These are phyloP conservation scores for Scedosporium apiospermum DNA, from an alignment of 2,329 filamentous ascomycete genomes.

Conservation along the genomic window DNA sequence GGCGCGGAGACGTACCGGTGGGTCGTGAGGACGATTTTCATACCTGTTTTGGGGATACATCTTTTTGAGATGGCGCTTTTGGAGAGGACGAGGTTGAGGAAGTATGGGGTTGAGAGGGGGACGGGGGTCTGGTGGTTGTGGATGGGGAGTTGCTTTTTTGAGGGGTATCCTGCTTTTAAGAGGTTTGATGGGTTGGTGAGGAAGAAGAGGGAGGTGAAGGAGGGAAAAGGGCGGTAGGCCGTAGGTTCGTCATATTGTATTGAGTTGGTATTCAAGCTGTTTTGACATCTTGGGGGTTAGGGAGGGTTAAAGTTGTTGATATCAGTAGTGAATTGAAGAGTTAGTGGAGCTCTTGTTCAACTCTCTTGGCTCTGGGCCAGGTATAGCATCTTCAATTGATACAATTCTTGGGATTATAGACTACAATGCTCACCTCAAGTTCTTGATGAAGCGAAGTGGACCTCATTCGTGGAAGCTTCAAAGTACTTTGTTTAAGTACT, in stretches of 20 bases:
- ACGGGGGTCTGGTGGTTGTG: conserved; percentile 45
- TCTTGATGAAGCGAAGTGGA: too few relatives aligned
- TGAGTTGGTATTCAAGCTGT: not conserved
- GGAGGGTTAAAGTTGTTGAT: too few relatives aligned
- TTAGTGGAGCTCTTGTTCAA: too few relatives aligned
- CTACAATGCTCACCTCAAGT: too few relatives aligned
- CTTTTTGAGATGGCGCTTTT: conserved; percentile 48
- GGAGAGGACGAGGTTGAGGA: conserved; percentile 34
- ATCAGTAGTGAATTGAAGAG: too few relatives aligned
- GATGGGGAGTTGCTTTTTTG: conserved; percentile 41
- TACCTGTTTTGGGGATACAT: conserved; percentile 56
- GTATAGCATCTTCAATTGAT: too few relatives aligned
- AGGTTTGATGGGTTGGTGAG: conserved; percentile 37
- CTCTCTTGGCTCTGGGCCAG: too few relatives aligned
- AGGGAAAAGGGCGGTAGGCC: conserved; percentile 28
- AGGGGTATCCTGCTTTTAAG: conserved; percentile 40
- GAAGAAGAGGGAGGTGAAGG: conserved; percentile 30
- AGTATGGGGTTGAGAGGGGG: conserved; percentile 36
- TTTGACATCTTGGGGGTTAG: not conserved
- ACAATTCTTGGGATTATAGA: too few relatives aligned
- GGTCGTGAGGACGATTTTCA: conserved; percentile 49
- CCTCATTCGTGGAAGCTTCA: too few relatives aligned
- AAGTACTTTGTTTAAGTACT: too few relatives aligned
- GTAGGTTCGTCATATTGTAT: not conserved
- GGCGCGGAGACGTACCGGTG: conserved; percentile 49